phyloP scores from a whole-genome alignment of 2,329 filamentous ascomycete species.

The Aspergillus sp. region DNA sequence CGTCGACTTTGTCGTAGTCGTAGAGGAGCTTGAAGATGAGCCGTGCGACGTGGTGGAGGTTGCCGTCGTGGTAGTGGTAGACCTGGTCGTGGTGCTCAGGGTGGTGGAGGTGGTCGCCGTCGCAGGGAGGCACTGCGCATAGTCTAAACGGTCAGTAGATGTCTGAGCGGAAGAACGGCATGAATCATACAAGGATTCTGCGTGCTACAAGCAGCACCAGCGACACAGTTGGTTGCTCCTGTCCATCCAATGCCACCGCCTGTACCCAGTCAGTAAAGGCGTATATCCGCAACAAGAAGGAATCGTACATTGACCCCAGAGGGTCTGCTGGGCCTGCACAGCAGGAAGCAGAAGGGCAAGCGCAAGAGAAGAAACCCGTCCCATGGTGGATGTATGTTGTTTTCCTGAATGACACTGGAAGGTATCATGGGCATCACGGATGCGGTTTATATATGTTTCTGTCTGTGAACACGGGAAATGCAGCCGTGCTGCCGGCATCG shows the following conservation, averaged over 20 bases:
- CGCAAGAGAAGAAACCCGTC: background rate
- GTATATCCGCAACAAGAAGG: background rate
- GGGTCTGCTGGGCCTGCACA: conserved; percentile 4
- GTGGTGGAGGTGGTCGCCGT: conserved; percentile 1
- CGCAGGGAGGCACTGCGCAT: conserved; percentile 3
- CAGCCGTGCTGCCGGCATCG: background rate
- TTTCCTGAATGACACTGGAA: background rate
- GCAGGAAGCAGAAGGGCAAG: background rate
- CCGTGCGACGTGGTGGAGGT: background rate
- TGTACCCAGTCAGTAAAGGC: background rate
- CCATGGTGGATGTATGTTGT: background rate
- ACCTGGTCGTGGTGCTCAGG: background rate
- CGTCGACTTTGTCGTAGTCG: background rate
- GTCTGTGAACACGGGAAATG: background rate
- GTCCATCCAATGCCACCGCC: conserved; percentile 2
- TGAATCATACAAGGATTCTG: conserved; percentile 3
- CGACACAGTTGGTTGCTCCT: background rate
- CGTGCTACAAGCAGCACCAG: background rate
- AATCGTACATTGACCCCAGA: conserved; percentile 1
- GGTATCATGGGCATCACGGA: background rate
- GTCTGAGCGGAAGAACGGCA: background rate
- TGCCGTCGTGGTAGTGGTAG: background rate
- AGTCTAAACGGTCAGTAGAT: background rate
- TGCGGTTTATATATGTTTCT: background rate
- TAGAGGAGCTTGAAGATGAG: too few relatives aligned